Evolutionary conservation across 108 stramenopile genomes (phyloP).

Genomic region (Skeletonema marinoi): DNA sequence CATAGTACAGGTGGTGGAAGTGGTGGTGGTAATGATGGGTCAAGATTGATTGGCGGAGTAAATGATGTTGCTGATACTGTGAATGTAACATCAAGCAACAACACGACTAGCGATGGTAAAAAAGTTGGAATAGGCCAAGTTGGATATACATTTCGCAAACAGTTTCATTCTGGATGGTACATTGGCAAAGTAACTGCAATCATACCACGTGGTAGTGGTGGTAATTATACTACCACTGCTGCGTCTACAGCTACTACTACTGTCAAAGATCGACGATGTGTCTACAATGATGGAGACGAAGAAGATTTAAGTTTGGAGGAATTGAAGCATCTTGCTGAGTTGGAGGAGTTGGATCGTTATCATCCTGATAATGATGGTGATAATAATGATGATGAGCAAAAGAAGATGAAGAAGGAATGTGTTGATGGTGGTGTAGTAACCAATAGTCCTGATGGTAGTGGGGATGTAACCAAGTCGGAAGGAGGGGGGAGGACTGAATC

Average conservation of each 20-base stretch:
- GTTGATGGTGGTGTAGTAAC: neutral
- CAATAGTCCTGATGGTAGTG: neutral
- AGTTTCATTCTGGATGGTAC: conserved; percentile 42
- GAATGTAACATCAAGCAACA: too few relatives aligned
- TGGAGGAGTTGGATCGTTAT: conserved; percentile 13
- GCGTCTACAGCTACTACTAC: neutral
- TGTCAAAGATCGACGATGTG: conserved; percentile 24
- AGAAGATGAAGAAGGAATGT: neutral
- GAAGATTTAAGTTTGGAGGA: conserved; percentile 43
- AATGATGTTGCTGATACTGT: neutral
- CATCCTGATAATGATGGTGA: neutral
- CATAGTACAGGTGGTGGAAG: neutral
- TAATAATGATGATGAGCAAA: neutral
- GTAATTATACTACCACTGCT: neutral
- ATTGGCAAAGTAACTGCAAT: conserved; percentile 31
- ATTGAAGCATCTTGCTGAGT: conserved; percentile 27
- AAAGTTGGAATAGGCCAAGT: conserved; percentile 6
- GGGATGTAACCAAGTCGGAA: neutral
- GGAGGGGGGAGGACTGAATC: neutral
- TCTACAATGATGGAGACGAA: conserved; percentile 35
- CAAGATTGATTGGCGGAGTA: too few relatives aligned
- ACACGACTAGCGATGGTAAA: neutral
- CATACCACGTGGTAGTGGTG: neutral
- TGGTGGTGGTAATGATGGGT: neutral
- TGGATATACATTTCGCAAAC: conserved; percentile 46